Conservation (phyloP, 148 eudicot genomes). For the Silene conica region DNA sequence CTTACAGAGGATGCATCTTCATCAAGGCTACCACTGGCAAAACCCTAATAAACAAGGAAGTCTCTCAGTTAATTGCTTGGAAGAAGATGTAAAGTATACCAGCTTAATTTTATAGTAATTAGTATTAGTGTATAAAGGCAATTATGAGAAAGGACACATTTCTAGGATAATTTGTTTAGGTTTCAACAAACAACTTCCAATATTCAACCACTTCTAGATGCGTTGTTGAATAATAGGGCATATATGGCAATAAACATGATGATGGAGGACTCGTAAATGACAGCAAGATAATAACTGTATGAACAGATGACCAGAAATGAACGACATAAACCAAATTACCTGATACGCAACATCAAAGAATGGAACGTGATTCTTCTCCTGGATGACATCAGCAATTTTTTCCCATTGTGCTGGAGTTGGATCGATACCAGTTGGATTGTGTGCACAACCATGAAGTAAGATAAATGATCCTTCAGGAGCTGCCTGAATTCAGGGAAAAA, state of each 20-base stretch:
- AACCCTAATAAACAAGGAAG: constrained; percentile 45
- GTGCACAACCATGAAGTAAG: constrained; percentile 97
- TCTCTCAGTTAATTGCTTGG: background rate
- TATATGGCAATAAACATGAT: constrained; percentile 3
- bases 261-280: background rate
- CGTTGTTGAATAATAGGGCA: background rate
- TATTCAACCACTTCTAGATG: background rate
- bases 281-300: background rate
- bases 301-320: background rate
- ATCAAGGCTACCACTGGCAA: constrained; percentile 99
- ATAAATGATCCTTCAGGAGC: constrained; percentile 95
- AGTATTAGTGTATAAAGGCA: background rate
- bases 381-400: constrained; percentile 83
- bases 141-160: background rate
- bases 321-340: constrained; percentile 35
- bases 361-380: constrained; percentile 87
- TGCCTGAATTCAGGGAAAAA: constrained; percentile 43
- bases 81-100: background rate
- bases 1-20: constrained; percentile 94
- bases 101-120: background rate
- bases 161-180: background rate
- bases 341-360: constrained; percentile 99
- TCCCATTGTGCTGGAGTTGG: constrained; percentile 96
- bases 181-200: background rate
- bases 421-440: constrained; percentile 98